These are phyloP conservation scores for Alternaria infectoria DNA, from an alignment of 2,329 filamentous ascomycete genomes.

Conservation along the genomic window DNA sequence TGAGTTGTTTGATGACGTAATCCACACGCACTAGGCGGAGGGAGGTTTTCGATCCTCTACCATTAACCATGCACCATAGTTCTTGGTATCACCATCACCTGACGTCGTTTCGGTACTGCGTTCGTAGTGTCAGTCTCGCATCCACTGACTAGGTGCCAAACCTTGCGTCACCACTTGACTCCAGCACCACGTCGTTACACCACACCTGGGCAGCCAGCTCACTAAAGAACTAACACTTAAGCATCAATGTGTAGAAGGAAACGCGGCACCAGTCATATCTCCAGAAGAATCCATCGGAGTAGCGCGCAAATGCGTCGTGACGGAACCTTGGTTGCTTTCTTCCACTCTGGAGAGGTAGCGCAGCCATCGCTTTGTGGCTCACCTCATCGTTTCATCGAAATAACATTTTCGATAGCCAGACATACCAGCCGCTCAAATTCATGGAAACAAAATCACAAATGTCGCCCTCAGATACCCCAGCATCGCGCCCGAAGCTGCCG, in stretches of 20 bases:
- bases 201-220: background rate
- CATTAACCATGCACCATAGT: background rate
- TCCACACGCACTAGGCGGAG: background rate
- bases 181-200: background rate
- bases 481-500: background rate
- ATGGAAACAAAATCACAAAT: background rate
- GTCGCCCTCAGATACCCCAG: background rate
- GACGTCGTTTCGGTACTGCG: background rate
- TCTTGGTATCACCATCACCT: background rate
- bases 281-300: background rate
- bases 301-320: background rate
- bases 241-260: background rate
- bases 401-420: background rate
- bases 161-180: background rate
- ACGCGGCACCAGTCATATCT: background rate
- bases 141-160: background rate
- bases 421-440: background rate
- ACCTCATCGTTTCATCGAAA: background rate
- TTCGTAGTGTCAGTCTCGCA: background rate
- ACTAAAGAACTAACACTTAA: background rate
- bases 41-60: background rate
- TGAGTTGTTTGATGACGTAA: background rate
- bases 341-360: background rate
- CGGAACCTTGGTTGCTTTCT: background rate
- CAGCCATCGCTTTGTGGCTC: background rate